phyloP scores from a whole-genome alignment of 805 yeast genomes.

The Cyberlindnera mississippiensis region DNA sequence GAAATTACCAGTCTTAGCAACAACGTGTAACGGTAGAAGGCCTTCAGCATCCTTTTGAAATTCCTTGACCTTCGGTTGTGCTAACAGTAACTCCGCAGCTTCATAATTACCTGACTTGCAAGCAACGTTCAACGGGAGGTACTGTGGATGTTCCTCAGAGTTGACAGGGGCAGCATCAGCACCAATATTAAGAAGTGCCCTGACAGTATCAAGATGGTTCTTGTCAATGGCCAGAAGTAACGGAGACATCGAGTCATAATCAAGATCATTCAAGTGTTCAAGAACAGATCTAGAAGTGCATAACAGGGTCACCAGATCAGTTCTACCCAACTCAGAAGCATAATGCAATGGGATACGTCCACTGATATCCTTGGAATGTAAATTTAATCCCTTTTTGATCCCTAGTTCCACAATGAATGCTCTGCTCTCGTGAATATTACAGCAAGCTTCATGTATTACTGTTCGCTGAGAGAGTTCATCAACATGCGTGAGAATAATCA shows the following conservation, averaged over 20 bases:
- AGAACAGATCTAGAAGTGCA: conserved; percentile 27
- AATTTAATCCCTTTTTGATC: conserved; percentile 22
- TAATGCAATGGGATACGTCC: conserved; percentile 87
- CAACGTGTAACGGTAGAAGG: conserved; percentile 80
- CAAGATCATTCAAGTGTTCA: conserved; percentile 40
- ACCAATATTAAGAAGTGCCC: conserved; percentile 44
- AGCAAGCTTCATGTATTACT: conserved; percentile 65
- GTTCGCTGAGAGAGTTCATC: conserved; percentile 75
- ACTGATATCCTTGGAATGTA: conserved; percentile 51
- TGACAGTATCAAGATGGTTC: conserved; percentile 53
- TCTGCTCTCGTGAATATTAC: conserved; percentile 21
- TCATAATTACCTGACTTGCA: conserved; percentile 78
- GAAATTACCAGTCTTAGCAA: conserved; percentile 77
- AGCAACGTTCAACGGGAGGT: conserved; percentile 79
- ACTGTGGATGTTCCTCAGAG: conserved; percentile 53
- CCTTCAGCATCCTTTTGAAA: conserved; percentile 79
- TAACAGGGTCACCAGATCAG: conserved; percentile 38
- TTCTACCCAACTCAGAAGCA: conserved; percentile 61
- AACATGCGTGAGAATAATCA: conserved; percentile 56
- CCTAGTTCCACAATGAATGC: conserved; percentile 23
- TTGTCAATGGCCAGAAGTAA: conserved; percentile 72
- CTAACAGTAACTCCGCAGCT: conserved; percentile 49
- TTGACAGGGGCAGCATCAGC: conserved; percentile 45
- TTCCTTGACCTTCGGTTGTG: conserved; percentile 33
- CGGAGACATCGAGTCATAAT: conserved; percentile 79